Base-by-base conservation (phyloP, 2,329 filamentous ascomycete species). In the Nothophaeocryptopus gaeumannii region DNA sequence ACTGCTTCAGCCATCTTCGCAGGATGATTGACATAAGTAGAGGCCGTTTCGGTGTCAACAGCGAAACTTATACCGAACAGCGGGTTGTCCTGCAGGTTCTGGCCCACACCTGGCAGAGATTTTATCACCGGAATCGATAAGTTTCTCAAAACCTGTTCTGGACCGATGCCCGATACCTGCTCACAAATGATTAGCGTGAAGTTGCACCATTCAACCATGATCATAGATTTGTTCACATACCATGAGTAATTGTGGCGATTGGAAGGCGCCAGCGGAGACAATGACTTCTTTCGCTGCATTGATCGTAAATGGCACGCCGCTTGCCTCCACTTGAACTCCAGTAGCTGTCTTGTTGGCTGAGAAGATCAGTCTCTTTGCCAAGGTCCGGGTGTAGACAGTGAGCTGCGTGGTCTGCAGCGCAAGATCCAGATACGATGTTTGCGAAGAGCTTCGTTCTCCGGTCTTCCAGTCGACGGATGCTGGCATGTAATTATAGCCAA, bases 251-350 rank as follows among this genome's bases (percentile, higher is more conserved):
- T 74, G 72, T 0, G 72, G 73, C 1, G 69, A 72, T 34, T 72
- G 69, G 50, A 74, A 73, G 2, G 66, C 63, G 14, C 73, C 73
- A 1, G 71, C 72, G 0, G 72, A 72, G 1, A 76, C 47, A 20
- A 77, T 72, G 16, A 75, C 70, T 53, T 76, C 73, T 35, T 71
- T 70, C 10, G 59, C 65, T 1, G 70, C 70, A 0, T 49, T 46
- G 30, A 54, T 33, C n/a, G 20, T 29, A 33, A 20, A 55, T 16
- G 14, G 8, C 16, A 12, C 13, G 36, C 36, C 20, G 10, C n/a
- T 58, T 12, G 66, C 60, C 49, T 64, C 33, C 34, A 62, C 58
- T 38, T 56, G 13, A 15, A 66, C 55, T n/a, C 59, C 53, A 2
- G 50, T 65, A 14, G 68, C 67, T 3, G 45, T 61, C 33, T 64